phyloP scores from a whole-genome alignment of 225 moss, liverwort and hornwort genomes.

The Polytrichum formosum region DNA sequence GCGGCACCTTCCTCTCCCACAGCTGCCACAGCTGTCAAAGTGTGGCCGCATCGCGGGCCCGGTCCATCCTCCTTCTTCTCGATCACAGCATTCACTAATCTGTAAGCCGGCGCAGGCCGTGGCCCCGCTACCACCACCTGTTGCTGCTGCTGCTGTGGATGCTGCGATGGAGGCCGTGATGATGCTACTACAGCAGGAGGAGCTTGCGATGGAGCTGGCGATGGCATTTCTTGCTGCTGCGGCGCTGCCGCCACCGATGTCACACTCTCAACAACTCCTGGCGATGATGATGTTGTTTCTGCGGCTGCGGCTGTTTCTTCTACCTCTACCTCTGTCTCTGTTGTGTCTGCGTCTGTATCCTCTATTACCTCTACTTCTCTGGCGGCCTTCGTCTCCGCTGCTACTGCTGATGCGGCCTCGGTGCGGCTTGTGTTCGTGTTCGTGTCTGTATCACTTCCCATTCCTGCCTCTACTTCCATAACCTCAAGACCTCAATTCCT shows the following conservation, averaged over 20 bases:
- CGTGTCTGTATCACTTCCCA: constrained; percentile 18
- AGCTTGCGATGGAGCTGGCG: constrained; percentile 3
- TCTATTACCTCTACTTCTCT: constrained; percentile 8
- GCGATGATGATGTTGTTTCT: neutral
- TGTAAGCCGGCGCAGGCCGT: constrained; percentile 41
- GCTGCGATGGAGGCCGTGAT: constrained; percentile 1
- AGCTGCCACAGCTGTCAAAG: constrained; percentile 49
- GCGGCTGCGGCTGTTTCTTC: neutral
- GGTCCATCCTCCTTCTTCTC: constrained; percentile 57
- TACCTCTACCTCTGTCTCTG: constrained; percentile 4
- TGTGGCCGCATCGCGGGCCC: constrained; percentile 42
- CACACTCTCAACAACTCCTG: too few species aligned
- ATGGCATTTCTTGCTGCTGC: constrained; percentile 9
- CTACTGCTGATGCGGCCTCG: constrained; percentile 7
- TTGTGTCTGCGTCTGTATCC: neutral
- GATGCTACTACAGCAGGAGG: neutral
- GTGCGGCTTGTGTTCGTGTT: constrained; percentile 9
- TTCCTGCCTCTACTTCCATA: constrained; percentile 32
- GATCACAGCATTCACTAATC: constrained; percentile 28
- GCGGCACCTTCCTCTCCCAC: constrained; percentile 43
- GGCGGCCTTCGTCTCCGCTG: neutral
- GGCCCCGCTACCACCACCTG: constrained; percentile 16
- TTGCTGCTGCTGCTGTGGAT: constrained; percentile 2
- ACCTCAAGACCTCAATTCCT: constrained; percentile 25
- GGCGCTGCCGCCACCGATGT: too few species aligned